phyloP scores from a whole-genome alignment of 1,284 basidiomycete species.

The Naganishia albida region DNA sequence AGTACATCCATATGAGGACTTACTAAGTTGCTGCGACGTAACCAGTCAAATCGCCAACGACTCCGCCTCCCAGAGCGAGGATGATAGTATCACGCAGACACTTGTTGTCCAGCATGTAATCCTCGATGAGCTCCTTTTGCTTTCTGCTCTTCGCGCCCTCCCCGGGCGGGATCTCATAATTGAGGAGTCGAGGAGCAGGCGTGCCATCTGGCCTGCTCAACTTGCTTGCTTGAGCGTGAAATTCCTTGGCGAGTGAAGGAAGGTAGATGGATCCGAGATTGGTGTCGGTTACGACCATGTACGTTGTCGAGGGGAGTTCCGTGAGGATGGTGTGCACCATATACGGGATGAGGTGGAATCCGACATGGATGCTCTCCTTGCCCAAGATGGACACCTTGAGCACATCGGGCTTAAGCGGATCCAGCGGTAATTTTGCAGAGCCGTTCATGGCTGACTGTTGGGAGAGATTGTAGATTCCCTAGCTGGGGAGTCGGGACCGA shows the following conservation, averaged over 20 bases:
- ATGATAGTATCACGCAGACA: constrained; percentile 94
- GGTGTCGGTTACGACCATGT: constrained; percentile 90
- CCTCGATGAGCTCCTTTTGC: constrained; percentile 91
- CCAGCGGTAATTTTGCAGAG: constrained; percentile 21
- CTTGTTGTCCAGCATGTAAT: constrained; percentile 82
- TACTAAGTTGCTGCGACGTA: constrained; percentile 98
- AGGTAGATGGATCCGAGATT: constrained; percentile 82
- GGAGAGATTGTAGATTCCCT: constrained; percentile 1
- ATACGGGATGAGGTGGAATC: constrained; percentile 85
- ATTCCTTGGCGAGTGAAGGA: constrained; percentile 65
- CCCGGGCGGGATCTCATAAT: constrained; percentile 80
- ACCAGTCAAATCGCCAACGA: constrained; percentile 93
- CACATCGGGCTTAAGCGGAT: constrained; percentile 42
- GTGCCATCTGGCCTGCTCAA: constrained; percentile 43
- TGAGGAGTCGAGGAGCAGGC: constrained; percentile 66
- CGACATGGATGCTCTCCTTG: constrained; percentile 84
- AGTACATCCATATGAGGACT: constrained; percentile 49
- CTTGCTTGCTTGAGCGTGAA: constrained; percentile 58
- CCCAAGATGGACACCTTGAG: constrained; percentile 78
- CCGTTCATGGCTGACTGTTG: constrained; percentile 19
- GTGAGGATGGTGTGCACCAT: constrained; percentile 75
- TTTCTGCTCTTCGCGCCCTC: constrained; percentile 89
- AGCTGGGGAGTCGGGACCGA: not conserved
- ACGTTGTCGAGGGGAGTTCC: constrained; percentile 78
- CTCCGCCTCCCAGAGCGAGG: constrained; percentile 91